Base-by-base conservation (phyloP, 257 asterid genomes). In the Ligustrum vulgare region DNA sequence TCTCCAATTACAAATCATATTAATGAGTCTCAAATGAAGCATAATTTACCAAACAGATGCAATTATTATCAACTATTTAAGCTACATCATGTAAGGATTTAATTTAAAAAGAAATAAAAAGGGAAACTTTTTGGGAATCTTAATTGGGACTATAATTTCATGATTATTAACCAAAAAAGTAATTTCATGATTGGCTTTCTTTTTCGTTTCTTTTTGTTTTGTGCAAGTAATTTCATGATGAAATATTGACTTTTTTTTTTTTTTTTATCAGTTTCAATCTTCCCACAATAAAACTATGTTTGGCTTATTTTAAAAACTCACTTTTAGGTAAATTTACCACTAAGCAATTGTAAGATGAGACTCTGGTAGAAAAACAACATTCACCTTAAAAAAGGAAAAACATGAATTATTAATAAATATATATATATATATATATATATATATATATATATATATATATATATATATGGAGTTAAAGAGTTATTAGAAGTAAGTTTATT, bases 101-200 rank as follows among this genome's bases (percentile, higher is more conserved):
- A n/a, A n/a, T n/a, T n/a, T 28, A 28, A 60, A 8, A 60, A 60
- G 67, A 60, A 60, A 22, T 58, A 23, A 8, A 22, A 58, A 58
- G n/a, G 3, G 23, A 45, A 60, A 8, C 34, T 60, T 60, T 60
- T 60, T 2, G 15, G 15, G 33, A 34, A 60, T 60, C 66, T 23
- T 58, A 23, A n/a, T 60, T 23, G 67, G 67, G 67, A 60, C 67
- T 60, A 60, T 60, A 60, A 60, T 60, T 60, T 25, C 67, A 25
- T 60, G 67, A 60, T 60, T 60, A 60, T 25, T 60, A 60, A 60
- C 67, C 67, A 60, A 60, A 25, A 60, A 25, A 9, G 64, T 25
- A 25, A 9, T 60, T 10, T 25, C 67, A 60, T 60, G 67, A 60
- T 60, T 32, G 67, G 67, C 67, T 60, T 58, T 60, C 67, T 60